phyloP scores from a whole-genome alignment of 352 stramenopile genomes.

The Saprolegnia parasitica region DNA sequence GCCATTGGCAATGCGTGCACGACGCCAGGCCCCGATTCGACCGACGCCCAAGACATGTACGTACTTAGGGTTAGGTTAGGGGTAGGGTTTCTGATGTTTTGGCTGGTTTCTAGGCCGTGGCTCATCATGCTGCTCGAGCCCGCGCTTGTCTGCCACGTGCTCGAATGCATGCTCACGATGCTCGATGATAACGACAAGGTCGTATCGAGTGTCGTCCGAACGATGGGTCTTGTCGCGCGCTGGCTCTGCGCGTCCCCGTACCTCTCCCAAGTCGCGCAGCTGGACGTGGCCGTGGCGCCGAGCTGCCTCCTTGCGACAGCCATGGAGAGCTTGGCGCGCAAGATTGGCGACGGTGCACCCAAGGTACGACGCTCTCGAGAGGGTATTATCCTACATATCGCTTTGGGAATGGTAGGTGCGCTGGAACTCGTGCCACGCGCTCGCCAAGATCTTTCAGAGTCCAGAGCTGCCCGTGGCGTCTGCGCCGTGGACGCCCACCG shows the following conservation, averaged over 20 bases:
- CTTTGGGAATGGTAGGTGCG: slow-evolving; percentile 29
- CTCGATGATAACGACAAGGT: slow-evolving; percentile 88
- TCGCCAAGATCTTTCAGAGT: slow-evolving; percentile 82
- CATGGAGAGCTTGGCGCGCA: slow-evolving; percentile 62
- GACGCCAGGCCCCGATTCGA: slow-evolving; percentile 53
- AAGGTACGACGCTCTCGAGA: slow-evolving; percentile 46
- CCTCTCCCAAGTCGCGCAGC: slow-evolving; percentile 26
- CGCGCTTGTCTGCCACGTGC: slow-evolving; percentile 56
- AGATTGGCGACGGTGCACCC: slow-evolving; percentile 72
- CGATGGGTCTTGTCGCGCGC: slow-evolving; percentile 69
- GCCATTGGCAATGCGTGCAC: slow-evolving; percentile 83
- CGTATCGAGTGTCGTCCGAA: slow-evolving; percentile 74
- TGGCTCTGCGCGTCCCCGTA: slow-evolving; percentile 68
- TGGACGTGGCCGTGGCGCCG: slow-evolving; percentile 32
- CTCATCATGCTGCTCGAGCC: slow-evolving; percentile 42
- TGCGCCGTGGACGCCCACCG: slow-evolving; percentile 62
- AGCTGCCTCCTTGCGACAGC: slow-evolving; percentile 58
- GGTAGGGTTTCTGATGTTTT: too few relatives aligned
- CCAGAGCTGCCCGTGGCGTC: slow-evolving; percentile 68
- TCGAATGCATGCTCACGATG: slow-evolving; percentile 80
- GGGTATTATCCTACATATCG: too few relatives aligned
- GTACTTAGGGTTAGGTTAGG: too few relatives aligned
- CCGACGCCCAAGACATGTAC: slow-evolving; percentile 15
- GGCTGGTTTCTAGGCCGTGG: slow-evolving; percentile 18
- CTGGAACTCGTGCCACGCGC: slow-evolving; percentile 84